phyloP scores from a whole-genome alignment of 176 grass and related monocot species.

The Ananas comosus region DNA sequence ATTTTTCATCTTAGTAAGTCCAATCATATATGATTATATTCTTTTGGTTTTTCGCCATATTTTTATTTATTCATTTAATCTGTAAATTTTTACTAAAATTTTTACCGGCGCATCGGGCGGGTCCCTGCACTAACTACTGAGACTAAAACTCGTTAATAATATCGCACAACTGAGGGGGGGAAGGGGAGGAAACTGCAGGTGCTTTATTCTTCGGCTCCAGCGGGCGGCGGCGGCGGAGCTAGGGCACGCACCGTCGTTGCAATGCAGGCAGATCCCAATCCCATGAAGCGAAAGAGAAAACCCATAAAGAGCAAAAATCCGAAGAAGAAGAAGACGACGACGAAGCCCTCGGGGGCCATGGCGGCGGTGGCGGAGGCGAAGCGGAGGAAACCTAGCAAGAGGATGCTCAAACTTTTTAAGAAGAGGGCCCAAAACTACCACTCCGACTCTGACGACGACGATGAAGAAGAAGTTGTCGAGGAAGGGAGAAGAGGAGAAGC shows the following conservation, averaged over 20 bases:
- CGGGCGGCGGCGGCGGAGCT: not conserved
- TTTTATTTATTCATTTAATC: too few relatives aligned
- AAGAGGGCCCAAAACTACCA: slow-evolving; percentile 87
- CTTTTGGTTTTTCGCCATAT: too few relatives aligned
- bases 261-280: not conserved
- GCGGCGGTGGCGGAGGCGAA: slow-evolving; percentile 25
- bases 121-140: too few relatives aligned
- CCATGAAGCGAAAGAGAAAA: slow-evolving; percentile 35
- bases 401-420: slow-evolving; percentile 58
- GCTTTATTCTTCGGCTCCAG: not conserved
- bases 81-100: too few relatives aligned
- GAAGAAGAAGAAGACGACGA: slow-evolving; percentile 23
- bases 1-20: too few relatives aligned
- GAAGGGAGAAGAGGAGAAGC: not conserved
- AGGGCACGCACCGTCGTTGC: not conserved
- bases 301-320: slow-evolving; percentile 17
- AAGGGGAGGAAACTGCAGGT: too few relatives aligned
- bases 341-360: slow-evolving; percentile 17
- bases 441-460: slow-evolving; percentile 39
- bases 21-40: too few relatives aligned
- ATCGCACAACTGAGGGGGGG: too few relatives aligned
- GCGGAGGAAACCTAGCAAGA: slow-evolving; percentile 53
- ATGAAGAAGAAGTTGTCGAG: not conserved
- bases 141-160: too few relatives aligned
- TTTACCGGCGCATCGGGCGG: too few relatives aligned